Conservation (phyloP, 2,329 filamentous ascomycete species). For the Aciculosporium take region DNA sequence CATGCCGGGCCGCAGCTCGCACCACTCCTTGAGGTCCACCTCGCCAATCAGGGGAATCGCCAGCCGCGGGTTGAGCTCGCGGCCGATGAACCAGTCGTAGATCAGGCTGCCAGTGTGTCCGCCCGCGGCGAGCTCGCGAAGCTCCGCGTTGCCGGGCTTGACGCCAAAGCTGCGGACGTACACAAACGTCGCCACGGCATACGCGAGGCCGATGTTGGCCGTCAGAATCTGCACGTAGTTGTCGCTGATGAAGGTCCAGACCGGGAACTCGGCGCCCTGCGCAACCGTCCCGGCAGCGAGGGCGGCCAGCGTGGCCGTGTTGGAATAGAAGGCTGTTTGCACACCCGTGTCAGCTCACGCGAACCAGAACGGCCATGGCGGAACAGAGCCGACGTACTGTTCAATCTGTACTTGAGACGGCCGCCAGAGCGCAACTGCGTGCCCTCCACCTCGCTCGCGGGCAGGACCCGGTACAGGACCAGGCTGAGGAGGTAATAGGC, state of each 20-base stretch:
- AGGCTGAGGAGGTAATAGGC: slow-evolving; percentile 69
- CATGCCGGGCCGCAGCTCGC: slow-evolving; percentile 83
- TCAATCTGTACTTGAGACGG: slow-evolving; percentile 69
- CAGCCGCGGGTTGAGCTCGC: slow-evolving; percentile 83
- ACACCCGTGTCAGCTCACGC: too few relatives aligned
- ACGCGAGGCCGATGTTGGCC: slow-evolving; percentile 65
- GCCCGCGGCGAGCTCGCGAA: slow-evolving; percentile 67
- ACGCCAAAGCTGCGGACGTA: slow-evolving; percentile 75
- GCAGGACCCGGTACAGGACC: slow-evolving; percentile 61
- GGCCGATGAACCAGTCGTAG: slow-evolving; percentile 95
- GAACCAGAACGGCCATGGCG: too few relatives aligned
- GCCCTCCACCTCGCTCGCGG: slow-evolving; percentile 58
- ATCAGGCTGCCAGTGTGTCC: slow-evolving; percentile 72
- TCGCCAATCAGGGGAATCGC: slow-evolving; percentile 66
- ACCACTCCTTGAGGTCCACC: slow-evolving; percentile 80
- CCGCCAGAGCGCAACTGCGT: slow-evolving; percentile 56
- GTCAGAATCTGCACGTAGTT: slow-evolving; percentile 81
- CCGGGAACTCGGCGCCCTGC: slow-evolving; percentile 66
- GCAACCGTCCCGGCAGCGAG: slow-evolving; percentile 59
- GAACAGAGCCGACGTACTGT: slow-evolving; percentile 33
- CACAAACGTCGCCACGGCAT: slow-evolving; percentile 58
- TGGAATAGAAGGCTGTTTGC: slow-evolving; percentile 57
- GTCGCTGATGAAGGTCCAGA: slow-evolving; percentile 88
- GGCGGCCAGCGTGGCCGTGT: slow-evolving; percentile 55
- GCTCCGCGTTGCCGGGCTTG: slow-evolving; percentile 54